A percentile compares a stretch with the other conserved stretches of the same genome.
Evolutionary conservation across 306 rosid genomes (phyloP).

Genomic region (Fagus crenata): DNA sequence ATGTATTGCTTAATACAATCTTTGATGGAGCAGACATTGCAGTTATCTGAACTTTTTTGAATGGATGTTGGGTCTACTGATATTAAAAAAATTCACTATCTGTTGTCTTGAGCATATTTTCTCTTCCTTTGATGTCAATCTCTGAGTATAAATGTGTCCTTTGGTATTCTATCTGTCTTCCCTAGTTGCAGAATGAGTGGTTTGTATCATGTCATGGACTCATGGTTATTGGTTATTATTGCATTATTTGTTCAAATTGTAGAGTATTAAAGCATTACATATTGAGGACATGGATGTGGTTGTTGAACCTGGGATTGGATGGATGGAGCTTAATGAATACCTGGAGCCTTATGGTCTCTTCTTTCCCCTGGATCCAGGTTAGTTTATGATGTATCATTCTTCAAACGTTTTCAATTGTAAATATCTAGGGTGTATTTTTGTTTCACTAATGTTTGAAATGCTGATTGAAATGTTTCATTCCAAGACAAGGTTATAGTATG

Average conservation of each 20-base stretch:
- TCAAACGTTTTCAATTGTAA: neutral
- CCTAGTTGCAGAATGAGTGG: neutral
- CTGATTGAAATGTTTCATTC: neutral
- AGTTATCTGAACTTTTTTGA: neutral
- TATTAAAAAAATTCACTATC: neutral
- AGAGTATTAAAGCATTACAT: conserved; percentile 81
- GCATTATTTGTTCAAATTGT: conserved; percentile 26
- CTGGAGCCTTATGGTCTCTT: conserved; percentile 91
- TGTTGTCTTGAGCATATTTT: neutral
- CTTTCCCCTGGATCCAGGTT: conserved; percentile 99
- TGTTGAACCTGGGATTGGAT: conserved; percentile 98
- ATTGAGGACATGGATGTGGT: conserved; percentile 90
- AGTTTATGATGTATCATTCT: conserved; percentile 27
- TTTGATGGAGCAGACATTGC: neutral
- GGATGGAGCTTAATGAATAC: conserved; percentile 97
- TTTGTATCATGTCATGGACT: neutral
- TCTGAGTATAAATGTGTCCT: neutral
- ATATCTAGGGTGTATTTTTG: neutral
- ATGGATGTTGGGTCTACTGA: too few relatives aligned
- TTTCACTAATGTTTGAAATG: neutral
- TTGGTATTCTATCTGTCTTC: neutral
- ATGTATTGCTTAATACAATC: neutral
- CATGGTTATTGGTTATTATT: conserved; percentile 6
- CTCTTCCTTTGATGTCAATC: neutral
- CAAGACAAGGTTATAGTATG: conserved; percentile 8